A percentile compares a stretch with the other conserved stretches of the same genome.
Evolutionary conservation across 2,329 filamentous ascomycete genomes (phyloP).

Genomic region (Penicillium griseofulvum): DNA sequence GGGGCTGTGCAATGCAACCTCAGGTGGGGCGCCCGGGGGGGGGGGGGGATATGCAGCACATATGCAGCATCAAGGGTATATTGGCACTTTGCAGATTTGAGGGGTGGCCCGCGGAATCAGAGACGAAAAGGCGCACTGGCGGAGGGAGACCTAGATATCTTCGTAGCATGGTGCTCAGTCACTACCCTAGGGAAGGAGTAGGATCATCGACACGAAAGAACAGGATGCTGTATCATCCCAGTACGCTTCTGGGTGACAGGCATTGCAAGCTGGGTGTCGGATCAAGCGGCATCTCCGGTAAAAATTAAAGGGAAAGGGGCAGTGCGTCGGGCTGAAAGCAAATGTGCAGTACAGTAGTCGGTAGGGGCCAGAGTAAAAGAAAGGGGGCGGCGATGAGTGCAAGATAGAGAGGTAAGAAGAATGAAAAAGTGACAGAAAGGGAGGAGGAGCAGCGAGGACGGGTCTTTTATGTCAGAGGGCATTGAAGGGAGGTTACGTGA

Average conservation of each 20-base stretch:
- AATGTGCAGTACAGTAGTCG: not conserved
- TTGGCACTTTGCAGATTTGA: not conserved
- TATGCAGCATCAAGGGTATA: constrained; percentile 5
- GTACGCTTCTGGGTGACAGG: not conserved
- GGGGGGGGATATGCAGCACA: constrained; percentile 3
- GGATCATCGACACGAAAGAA: too few relatives aligned
- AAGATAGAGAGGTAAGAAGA: not conserved
- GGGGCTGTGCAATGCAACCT: constrained; percentile 13
- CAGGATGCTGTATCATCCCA: too few relatives aligned
- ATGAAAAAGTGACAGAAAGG: not conserved
- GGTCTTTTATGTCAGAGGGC: not conserved
- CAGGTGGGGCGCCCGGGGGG: constrained; percentile 3
- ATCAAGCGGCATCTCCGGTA: constrained; percentile 2
- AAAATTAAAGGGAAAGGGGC: not conserved
- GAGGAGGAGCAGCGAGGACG: not conserved
- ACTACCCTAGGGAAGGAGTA: too few relatives aligned
- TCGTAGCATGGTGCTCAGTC: too few relatives aligned
- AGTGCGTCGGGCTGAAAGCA: constrained; percentile 10
- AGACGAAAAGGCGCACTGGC: not conserved
- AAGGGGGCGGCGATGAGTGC: constrained; percentile 1
- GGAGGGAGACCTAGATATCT: too few relatives aligned
- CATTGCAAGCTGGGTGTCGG: not conserved
- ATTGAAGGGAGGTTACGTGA: not conserved
- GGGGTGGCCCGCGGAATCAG: not conserved
- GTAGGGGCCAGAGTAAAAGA: constrained; percentile 2